Base-by-base conservation (phyloP, 495 filamentous ascomycete species). In the Chlorociboria aeruginascens region DNA sequence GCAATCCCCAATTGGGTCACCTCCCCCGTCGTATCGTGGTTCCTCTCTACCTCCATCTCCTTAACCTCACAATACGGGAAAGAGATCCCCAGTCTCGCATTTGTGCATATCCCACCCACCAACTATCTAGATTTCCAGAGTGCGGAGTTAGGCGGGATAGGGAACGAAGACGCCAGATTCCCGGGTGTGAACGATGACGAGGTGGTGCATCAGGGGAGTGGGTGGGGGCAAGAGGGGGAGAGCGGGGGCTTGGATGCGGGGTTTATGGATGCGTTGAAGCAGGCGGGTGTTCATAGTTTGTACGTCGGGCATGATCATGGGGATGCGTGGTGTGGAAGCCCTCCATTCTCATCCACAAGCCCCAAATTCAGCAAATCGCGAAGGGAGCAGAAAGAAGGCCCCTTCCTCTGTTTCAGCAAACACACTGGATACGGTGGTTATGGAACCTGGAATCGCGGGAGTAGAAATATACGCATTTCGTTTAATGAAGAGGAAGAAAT, bases 341-440 rank as follows among this genome's bases (percentile, higher is more conserved):
- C 20, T 1, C 20, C 20, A 25, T 25, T 25, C 4, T 25, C 20
- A 25, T 25, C 20, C 20, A 25, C 20, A 25, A 25, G 4, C 20
- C 20, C 20, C 1, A 25, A 25, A 25, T 25, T 25, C 4, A 25
- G 20, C 20, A 25, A 25, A 25, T 25, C 20, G 4, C 1, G 20
- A 25, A 25, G 20, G 20, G 20, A 25, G 20, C 20, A 25, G 20
- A 25, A 25, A 45, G 1, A 56, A 62, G 31, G 50, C 41, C 52
- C 71, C 3, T 63, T 70, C 48, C 56, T 86, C 40, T 87, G 83
- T 55, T 86, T 85, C 52, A 75, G 79, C n/a, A 73, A 79, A 46
- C 81, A 82, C 49, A 72, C 71, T 0, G 83, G 83, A 7, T 86
- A 84, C 46, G 83, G 83, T 0, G 83, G 83, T 0, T 86, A 88